These are phyloP conservation scores for Monosporascus sp. DNA, from an alignment of 2,329 filamentous ascomycete species.

Conservation along the genomic window DNA sequence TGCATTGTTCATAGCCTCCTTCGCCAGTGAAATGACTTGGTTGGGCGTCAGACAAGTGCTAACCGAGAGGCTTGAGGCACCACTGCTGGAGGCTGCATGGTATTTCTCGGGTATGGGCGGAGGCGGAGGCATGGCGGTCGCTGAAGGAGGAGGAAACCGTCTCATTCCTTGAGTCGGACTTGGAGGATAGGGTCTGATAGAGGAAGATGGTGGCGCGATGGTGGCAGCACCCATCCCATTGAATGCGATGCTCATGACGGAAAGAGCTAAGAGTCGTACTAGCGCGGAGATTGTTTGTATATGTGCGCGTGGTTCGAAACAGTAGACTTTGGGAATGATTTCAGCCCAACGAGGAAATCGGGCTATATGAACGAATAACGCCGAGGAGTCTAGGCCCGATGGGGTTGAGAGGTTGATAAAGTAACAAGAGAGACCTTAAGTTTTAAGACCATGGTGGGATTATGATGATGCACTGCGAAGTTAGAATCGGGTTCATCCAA, in stretches of 20 bases:
- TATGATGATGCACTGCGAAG: neutral
- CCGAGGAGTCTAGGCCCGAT: neutral
- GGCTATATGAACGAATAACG: neutral
- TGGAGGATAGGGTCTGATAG: slow-evolving; percentile 20
- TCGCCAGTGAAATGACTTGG: slow-evolving; percentile 61
- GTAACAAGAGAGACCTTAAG: neutral
- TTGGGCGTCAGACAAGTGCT: slow-evolving; percentile 50
- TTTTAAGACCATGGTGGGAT: neutral
- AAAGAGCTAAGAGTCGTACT: neutral
- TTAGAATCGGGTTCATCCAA: neutral
- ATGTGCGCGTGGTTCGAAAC: slow-evolving; percentile 8
- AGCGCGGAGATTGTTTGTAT: slow-evolving; percentile 1
- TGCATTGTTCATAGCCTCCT: slow-evolving; percentile 62
- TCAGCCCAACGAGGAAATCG: slow-evolving; percentile 3
- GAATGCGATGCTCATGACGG: slow-evolving; percentile 22
- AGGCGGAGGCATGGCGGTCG: slow-evolving; percentile 34
- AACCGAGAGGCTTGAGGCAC: slow-evolving; percentile 42
- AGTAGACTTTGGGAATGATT: slow-evolving; percentile 12
- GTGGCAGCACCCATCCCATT: slow-evolving; percentile 25
- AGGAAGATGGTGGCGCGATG: slow-evolving; percentile 20
- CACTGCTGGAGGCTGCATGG: slow-evolving; percentile 21
- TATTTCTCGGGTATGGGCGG: slow-evolving; percentile 46
- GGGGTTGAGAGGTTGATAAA: neutral
- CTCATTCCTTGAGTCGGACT: slow-evolving; percentile 22
- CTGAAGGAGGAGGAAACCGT: slow-evolving; percentile 18